A percentile compares a stretch with the other conserved stretches of the same genome.
These are phyloP conservation scores for Peltaster fructicola DNA, from an alignment of 2,329 filamentous ascomycete genomes.

Conservation along the genomic window DNA sequence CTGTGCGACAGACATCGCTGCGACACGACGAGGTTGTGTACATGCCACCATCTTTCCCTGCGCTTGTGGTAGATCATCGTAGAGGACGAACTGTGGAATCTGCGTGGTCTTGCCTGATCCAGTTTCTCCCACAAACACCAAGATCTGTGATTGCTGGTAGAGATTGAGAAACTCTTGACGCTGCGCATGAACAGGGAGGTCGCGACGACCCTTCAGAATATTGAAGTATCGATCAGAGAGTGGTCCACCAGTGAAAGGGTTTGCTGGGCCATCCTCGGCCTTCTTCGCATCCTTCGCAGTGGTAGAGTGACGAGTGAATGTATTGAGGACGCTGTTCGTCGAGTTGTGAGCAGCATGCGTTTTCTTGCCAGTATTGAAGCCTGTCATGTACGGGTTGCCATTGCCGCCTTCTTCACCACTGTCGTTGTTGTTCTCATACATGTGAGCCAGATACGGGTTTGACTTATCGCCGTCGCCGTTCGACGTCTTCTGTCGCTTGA, in stretches of 20 bases:
- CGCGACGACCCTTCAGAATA: slow-evolving; percentile 68
- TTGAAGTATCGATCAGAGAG: slow-evolving; percentile 76
- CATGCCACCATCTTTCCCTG: slow-evolving; percentile 84
- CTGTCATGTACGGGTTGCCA: slow-evolving; percentile 18
- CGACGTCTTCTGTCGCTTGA: slow-evolving; percentile 36
- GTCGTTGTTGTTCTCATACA: slow-evolving; percentile 41
- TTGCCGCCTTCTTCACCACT: slow-evolving; percentile 17
- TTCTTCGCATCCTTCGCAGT: slow-evolving; percentile 56
- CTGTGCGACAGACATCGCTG: slow-evolving; percentile 95
- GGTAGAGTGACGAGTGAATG: slow-evolving; percentile 61
- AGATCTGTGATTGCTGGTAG: slow-evolving; percentile 86
- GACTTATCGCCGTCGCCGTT: slow-evolving; percentile 34
- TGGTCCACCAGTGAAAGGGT: slow-evolving; percentile 65
- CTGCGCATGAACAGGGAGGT: slow-evolving; percentile 83
- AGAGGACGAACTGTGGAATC: slow-evolving; percentile 95
- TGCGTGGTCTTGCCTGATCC: slow-evolving; percentile 99
- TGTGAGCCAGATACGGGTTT: slow-evolving; percentile 88
- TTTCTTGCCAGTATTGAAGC: slow-evolving; percentile 24
- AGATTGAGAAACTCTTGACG: slow-evolving; percentile 81
- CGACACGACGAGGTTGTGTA: slow-evolving; percentile 92
- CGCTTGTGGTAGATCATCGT: slow-evolving; percentile 80
- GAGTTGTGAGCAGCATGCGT: slow-evolving; percentile 6
- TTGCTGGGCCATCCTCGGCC: slow-evolving; percentile 64
- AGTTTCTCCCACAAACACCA: slow-evolving; percentile 97
- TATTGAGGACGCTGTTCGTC: slow-evolving; percentile 28